Evolutionary conservation across 371 early-diverging fungal genomes (phyloP), one percentile per base, ranked within the genome.

Genomic region (Actinomortierella ambigua): DNA sequence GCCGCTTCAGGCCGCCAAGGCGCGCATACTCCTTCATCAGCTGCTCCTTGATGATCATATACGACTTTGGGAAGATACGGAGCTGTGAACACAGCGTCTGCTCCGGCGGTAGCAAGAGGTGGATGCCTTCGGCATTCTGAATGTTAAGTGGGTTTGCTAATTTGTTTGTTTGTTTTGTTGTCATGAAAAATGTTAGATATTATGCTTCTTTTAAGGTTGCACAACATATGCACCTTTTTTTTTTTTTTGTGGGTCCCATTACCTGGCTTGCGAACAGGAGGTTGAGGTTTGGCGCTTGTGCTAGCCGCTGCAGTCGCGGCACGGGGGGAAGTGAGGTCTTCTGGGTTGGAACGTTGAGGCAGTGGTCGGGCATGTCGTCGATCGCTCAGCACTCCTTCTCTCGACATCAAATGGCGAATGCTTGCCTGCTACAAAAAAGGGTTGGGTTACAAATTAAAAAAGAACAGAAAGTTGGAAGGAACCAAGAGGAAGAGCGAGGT

Each of bases 21-120:
- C 85, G 85, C 3, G 89, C 88, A 71, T 90, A 93, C 68, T 95
- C 96, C 34, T 88, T 84, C 23, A 98, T 71, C 51, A 96, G 82
- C 2, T 90, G 87, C 29, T 96, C 93, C 71, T 98, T 98, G 81
- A 95, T 91, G 20, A 85, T 89, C 56, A 98, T 77, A 55, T 97
- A 98, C 3, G 94, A 86, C 39, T 88, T 79, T 11, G 97, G 97
- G 67, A 91, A 82, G 40, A 98, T 85, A 40, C 93, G 86, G 54
- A 97, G 75, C 0, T 78, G 81, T n/a, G 88, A 84, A 68, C 98
- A 98, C 24, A 98, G 69, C 2, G 82, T 81, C 59, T 88, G 87
- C 69, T 98, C 98, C 41, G 86, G 81, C 17, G 81, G 83, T 5
- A 90, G 85, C 18, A 98, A 80, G 20, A 97, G 81, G 50, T 96